Percentiles rank a stretch among this genome's conserved stretches.
Conservation (phyloP, 2,329 filamentous ascomycete genomes). For the Stagonosporopsis tanaceti region DNA sequence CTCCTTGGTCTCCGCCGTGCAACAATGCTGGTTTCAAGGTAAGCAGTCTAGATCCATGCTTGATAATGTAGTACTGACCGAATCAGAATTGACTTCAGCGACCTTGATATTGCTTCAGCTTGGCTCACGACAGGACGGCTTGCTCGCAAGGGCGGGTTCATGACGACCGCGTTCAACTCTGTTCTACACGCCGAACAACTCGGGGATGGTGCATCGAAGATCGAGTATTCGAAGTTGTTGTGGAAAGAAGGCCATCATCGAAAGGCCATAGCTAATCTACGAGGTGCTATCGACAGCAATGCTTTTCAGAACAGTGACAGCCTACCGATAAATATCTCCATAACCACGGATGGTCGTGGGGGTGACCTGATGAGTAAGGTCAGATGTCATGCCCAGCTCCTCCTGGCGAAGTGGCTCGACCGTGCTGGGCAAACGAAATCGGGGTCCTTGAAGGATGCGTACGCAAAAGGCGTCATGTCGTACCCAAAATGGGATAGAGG, state of each 20-base stretch:
- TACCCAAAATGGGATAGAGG: constrained; percentile 87
- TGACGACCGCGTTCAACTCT: constrained; percentile 90
- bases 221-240: constrained; percentile 90
- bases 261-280: constrained; percentile 91
- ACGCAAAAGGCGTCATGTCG: constrained; percentile 79
- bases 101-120: constrained; percentile 78
- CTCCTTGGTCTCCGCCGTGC: constrained; percentile 85
- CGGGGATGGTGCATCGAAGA: constrained; percentile 85
- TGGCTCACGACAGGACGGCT: constrained; percentile 89
- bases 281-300: constrained; percentile 83
- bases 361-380: constrained; percentile 63
- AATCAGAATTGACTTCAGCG: constrained; percentile 64
- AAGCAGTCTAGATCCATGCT: constrained; percentile 42
- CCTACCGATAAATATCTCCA: constrained; percentile 46
- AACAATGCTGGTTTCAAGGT: constrained; percentile 81
- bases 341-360: constrained; percentile 50
- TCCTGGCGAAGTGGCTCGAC: constrained; percentile 97
- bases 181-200: constrained; percentile 87
- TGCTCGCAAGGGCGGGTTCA: constrained; percentile 83
- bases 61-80: constrained; percentile 19
- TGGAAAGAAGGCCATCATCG: constrained; percentile 94
- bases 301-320: constrained; percentile 67
- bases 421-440: constrained; percentile 92
- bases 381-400: constrained; percentile 80
- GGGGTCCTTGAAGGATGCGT: constrained; percentile 73